These are phyloP conservation scores for Rhizoclosmatium globosum DNA, from an alignment of 192 early-diverging fungal genomes.

Conservation along the genomic window DNA sequence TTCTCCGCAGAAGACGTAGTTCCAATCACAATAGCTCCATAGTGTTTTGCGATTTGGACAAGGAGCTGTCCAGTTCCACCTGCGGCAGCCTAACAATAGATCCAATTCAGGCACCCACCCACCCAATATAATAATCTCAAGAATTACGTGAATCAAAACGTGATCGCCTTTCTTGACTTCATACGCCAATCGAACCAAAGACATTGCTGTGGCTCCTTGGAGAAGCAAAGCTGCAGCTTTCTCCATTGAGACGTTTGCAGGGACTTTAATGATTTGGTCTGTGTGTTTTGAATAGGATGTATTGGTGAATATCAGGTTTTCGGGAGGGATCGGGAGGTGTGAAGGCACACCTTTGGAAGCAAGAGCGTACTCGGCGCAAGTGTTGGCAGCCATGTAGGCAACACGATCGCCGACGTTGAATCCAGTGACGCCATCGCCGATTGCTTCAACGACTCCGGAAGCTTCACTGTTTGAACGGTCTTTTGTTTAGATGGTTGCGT, in stretches of 20 bases:
- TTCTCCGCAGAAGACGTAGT: conserved; percentile 81
- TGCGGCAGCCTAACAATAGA: conserved; percentile 71
- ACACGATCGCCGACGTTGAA: conserved; percentile 85
- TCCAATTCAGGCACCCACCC: neutral
- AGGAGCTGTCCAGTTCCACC: conserved; percentile 87
- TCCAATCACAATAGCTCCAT: conserved; percentile 90
- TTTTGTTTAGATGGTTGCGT: neutral
- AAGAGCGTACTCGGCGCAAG: conserved; percentile 82
- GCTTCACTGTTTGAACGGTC: conserved; percentile 63
- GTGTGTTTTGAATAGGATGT: neutral
- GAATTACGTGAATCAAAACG: conserved; percentile 75
- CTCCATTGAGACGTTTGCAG: conserved; percentile 60
- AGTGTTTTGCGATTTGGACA: conserved; percentile 75
- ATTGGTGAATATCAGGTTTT: neutral
- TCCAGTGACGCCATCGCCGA: conserved; percentile 68
- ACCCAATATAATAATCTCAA: conserved; percentile 9
- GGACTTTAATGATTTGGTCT: conserved; percentile 48
- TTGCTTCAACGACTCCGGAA: conserved; percentile 77
- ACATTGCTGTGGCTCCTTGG: conserved; percentile 83
- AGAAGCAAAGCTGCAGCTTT: conserved; percentile 71
- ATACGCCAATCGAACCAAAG: conserved; percentile 75
- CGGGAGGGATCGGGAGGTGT: neutral
- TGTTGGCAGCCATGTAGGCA: conserved; percentile 67
- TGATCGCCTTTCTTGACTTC: conserved; percentile 75
- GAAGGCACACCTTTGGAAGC: conserved; percentile 27